A percentile compares a stretch with the other conserved stretches of the same genome.
Evolutionary conservation across 2,329 filamentous ascomycete genomes (phyloP).

Genomic region (Lasiodiplodia sp.): DNA sequence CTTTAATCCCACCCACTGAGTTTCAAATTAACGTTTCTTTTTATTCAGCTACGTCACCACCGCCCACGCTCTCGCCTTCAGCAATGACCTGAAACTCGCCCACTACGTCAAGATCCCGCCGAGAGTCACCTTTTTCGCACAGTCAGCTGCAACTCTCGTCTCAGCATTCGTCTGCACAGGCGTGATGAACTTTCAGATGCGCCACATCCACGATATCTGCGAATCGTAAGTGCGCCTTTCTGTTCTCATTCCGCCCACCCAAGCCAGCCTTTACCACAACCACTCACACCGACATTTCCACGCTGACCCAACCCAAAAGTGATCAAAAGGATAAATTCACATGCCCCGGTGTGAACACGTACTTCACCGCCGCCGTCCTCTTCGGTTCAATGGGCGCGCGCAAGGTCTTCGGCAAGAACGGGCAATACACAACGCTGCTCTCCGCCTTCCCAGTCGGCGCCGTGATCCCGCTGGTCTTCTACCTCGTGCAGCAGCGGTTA

Average conservation of each 20-base stretch:
- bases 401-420: constrained; percentile 70
- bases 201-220: constrained; percentile 70
- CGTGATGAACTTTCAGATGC: constrained; percentile 65
- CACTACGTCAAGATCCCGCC: constrained; percentile 66
- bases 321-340: constrained; percentile 53
- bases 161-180: constrained; percentile 71
- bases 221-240: constrained; percentile 37
- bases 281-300: no score
- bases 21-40: not conserved
- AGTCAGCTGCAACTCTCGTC: constrained; percentile 70
- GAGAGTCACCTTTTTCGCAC: constrained; percentile 72
- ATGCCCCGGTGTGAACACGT: constrained; percentile 65
- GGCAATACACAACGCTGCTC: constrained; percentile 74
- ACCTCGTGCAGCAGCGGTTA: constrained; percentile 51
- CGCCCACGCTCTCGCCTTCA: constrained; percentile 32
- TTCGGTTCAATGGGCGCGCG: constrained; percentile 75
- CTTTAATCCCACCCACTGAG: not conserved
- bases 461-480: constrained; percentile 63
- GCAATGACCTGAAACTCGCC: constrained; percentile 48
- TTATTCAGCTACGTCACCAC: constrained; percentile 29
- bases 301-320: not conserved
- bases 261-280: no score
- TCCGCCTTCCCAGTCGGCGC: constrained; percentile 56
- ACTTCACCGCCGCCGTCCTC: constrained; percentile 68
- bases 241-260: not conserved